Evolutionary conservation across 1,139 yeast genomes (phyloP).

Genomic region (Yamadazyma atlantica): DNA sequence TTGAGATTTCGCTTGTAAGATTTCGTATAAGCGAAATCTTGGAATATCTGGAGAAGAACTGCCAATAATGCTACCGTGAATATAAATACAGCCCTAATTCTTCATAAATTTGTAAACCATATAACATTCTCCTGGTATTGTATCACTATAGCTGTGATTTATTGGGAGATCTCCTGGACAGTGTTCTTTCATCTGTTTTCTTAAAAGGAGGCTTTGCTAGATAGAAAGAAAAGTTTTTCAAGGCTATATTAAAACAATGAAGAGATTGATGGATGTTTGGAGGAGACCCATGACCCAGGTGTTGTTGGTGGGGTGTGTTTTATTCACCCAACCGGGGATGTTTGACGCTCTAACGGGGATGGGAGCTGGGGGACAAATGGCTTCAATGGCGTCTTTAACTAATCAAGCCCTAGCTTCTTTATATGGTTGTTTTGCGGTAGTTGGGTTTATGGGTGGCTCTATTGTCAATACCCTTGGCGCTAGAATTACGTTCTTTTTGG

Average conservation of each 20-base stretch:
- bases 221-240: not conserved
- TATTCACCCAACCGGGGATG: constrained; percentile 57
- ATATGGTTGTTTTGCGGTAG: constrained; percentile 53
- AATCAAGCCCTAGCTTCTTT: constrained; percentile 43
- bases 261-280: constrained; percentile 2
- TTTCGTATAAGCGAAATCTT: not conserved
- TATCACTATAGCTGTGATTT: no score
- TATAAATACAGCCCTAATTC: not conserved
- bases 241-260: constrained; percentile 11
- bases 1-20: not conserved
- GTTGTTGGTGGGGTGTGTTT: constrained; percentile 46
- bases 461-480: constrained; percentile 54
- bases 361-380: constrained; percentile 37
- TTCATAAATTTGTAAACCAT: not conserved
- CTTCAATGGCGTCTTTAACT: constrained; percentile 47
- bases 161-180: no score
- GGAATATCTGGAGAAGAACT: not conserved
- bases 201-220: no score
- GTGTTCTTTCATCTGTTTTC: no score
- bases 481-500: constrained; percentile 46
- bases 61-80: not conserved
- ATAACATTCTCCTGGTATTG: not conserved
- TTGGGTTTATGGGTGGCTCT: constrained; percentile 61
- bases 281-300: constrained; percentile 27
- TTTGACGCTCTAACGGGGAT: constrained; percentile 54